A percentile compares a stretch with the other conserved stretches of the same genome.
phyloP scores from a whole-genome alignment of 2,329 filamentous ascomycete species.

The Ceratocystis cacaofunesta region DNA sequence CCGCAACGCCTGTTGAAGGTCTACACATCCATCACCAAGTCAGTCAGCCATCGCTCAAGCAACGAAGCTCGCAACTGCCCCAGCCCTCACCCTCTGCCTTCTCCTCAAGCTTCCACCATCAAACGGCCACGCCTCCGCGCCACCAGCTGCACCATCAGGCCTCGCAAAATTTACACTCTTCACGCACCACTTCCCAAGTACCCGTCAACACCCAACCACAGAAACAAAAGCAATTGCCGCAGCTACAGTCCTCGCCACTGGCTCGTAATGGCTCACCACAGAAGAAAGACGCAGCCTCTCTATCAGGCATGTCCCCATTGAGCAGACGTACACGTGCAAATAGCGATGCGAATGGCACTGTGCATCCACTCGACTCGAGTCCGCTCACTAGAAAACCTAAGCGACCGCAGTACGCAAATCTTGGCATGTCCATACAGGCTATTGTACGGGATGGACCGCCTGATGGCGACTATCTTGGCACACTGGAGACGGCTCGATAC shows the following conservation, averaged over 20 bases:
- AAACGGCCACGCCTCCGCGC: conserved; percentile 7
- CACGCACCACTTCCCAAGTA: not conserved
- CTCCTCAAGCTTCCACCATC: conserved; percentile 2
- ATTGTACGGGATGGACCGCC: conserved; percentile 69
- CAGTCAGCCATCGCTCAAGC: conserved; percentile 20
- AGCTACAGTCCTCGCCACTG: conserved; percentile 17
- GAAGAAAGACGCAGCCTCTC: conserved; percentile 23
- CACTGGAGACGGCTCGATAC: conserved; percentile 55
- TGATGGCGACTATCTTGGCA: conserved; percentile 50
- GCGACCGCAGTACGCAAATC: conserved; percentile 35
- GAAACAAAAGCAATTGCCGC: not conserved
- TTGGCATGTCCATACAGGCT: conserved; percentile 51
- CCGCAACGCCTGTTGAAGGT: not conserved
- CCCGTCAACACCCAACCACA: not conserved
- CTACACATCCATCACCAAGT: conserved; percentile 35
- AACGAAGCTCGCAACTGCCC: conserved; percentile 9
- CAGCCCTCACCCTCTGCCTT: conserved; percentile 16
- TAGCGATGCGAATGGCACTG: conserved; percentile 47
- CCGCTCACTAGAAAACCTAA: conserved; percentile 4
- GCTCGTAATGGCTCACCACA: conserved; percentile 23
- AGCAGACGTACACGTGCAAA: conserved; percentile 47
- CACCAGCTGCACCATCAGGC: conserved; percentile 13
- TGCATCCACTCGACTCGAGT: not conserved
- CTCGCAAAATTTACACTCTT: conserved; percentile 6
- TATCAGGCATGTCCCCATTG: conserved; percentile 29